Base-by-base conservation (phyloP, 768 basidiomycete species). In the Galerina sulciceps region DNA sequence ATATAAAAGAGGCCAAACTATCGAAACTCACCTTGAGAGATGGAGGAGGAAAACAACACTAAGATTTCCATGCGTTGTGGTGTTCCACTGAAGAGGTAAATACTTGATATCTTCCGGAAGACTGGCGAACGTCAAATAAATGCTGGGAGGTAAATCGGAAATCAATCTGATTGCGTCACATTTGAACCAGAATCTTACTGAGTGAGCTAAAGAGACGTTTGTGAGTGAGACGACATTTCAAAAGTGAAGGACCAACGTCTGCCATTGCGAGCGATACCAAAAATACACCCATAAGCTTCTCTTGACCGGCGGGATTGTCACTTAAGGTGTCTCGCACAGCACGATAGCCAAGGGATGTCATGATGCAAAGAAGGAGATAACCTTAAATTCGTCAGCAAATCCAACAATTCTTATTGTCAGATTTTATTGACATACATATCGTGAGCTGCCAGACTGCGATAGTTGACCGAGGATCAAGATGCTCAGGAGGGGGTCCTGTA, bases 61-160 rank as follows among this genome's bases (percentile, higher is more conserved):
- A 65, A 90, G 83, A 64, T 90, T 91, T 35, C 88, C 89, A 64
- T 90, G 88, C 0, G 85, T 87, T 72, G 82, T 85, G 10, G 77
- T 64, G 67, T 90, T 90, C 90, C 89, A 91, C 20, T 68, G 66
- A 8, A 67, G 67, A 20, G 80, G 73, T 13, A 74, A 73, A 57
- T 77, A 84, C 45, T 76, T 78, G 61, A 87, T 70, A 15, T 81
- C 75, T 14, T 69, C 62, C 1, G 89, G 90, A 22, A 90, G 78
- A 17, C 78, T 81, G 40, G 80, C 56, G 62, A 84, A 78, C 11
- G 85, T 84, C 26, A 76, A 76, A n/a, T 72, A 67, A 57, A 89
- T 79, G 63, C 90, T 90, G 48, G 20, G 53, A 18, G 49, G 20
- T 6, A 34, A 17, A 17, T 15, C 10, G 22, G 34, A 20, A 58